phyloP scores from a whole-genome alignment of 2,329 filamentous ascomycete genomes.

The Pseudogymnoascus sp. region DNA sequence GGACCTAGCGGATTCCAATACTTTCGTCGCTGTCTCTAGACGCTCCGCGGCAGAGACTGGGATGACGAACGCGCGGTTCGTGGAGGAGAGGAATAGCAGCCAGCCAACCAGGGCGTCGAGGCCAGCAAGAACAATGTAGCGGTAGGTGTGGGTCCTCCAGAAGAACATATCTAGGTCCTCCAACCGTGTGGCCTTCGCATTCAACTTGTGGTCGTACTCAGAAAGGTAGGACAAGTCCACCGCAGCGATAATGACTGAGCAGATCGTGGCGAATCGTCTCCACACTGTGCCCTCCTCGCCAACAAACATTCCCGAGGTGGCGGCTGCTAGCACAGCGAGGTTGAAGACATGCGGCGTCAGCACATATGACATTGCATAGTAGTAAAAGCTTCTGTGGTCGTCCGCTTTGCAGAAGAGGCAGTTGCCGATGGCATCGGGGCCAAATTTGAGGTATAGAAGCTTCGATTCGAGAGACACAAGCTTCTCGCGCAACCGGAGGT shows the following conservation, averaged over 20 bases:
- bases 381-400: conserved; percentile 62
- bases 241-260: conserved; percentile 48
- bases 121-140: conserved; percentile 55
- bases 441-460: conserved; percentile 76
- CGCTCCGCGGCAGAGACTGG: conserved; percentile 57
- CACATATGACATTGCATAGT: conserved; percentile 70
- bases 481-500: conserved; percentile 58
- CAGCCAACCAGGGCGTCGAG: conserved; percentile 58
- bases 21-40: conserved; percentile 50
- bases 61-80: conserved; percentile 67
- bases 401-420: conserved; percentile 80
- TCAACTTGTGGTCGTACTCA: conserved; percentile 58
- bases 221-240: conserved; percentile 59
- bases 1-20: conserved; percentile 51
- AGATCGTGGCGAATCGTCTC: conserved; percentile 61
- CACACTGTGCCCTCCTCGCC: conserved; percentile 59
- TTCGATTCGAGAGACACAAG: conserved; percentile 66
- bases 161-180: conserved; percentile 61
- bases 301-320: conserved; percentile 61
- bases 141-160: conserved; percentile 59
- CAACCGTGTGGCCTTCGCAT: conserved; percentile 54
- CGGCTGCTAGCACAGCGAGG: conserved; percentile 61
- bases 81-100: conserved; percentile 67
- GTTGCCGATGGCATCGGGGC: conserved; percentile 61
- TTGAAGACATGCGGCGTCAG: conserved; percentile 74